Conservation (phyloP, 2,329 filamentous ascomycete species). For the Scedosporium boydii region DNA sequence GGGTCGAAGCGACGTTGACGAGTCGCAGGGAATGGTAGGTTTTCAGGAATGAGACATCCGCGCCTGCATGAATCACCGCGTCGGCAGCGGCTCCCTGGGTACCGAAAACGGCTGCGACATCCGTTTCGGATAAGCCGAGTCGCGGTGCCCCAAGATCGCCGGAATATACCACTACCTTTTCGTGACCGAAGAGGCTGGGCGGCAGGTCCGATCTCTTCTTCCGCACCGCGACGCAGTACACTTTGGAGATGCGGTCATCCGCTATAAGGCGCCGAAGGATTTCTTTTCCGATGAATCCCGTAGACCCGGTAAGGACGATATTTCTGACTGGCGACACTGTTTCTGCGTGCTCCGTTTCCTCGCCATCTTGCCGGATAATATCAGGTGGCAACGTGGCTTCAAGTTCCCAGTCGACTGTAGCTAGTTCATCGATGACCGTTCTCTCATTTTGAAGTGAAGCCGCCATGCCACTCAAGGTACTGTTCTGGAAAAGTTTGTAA, state of each 20-base stretch:
- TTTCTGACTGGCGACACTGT: constrained; percentile 6
- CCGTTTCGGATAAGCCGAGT: constrained; percentile 26
- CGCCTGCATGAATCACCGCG: constrained; percentile 44
- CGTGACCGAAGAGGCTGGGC: constrained; percentile 10
- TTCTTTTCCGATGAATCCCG: constrained; percentile 29
- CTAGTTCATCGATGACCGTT: constrained; percentile 10
- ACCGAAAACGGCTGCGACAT: background rate
- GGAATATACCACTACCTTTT: constrained; percentile 21
- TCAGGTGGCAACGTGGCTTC: background rate
- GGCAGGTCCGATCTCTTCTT: constrained; percentile 9
- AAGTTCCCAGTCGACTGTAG: background rate
- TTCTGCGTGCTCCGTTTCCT: background rate
- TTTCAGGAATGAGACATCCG: constrained; percentile 27
- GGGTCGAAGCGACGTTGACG: constrained; percentile 25
- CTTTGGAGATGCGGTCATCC: constrained; percentile 18
- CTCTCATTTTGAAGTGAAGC: constrained; percentile 17
- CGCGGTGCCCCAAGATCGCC: constrained; percentile 25
- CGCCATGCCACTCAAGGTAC: constrained; percentile 30
- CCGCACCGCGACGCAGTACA: constrained; percentile 36
- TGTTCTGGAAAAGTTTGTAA: constrained; percentile 25
- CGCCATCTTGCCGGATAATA: background rate
- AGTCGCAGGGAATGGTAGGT: constrained; percentile 23
- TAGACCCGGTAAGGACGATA: constrained; percentile 27
- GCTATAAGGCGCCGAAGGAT: constrained; percentile 26
- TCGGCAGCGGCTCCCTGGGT: constrained; percentile 13